Base-by-base conservation (phyloP, 352 stramenopile genomes). In the Phytophthora brassicae region DNA sequence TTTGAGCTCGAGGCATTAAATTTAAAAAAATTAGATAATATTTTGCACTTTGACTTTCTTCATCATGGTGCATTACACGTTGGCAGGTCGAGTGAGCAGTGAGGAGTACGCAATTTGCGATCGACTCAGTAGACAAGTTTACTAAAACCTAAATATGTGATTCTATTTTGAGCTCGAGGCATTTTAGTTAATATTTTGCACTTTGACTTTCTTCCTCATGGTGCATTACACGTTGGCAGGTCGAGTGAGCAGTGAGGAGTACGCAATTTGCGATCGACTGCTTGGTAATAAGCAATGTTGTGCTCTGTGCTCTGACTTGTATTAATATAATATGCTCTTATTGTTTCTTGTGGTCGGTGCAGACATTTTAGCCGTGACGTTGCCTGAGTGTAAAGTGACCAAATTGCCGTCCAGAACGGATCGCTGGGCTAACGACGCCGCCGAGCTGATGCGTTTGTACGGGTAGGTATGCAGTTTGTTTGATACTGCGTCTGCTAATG, bases 101-200 rank as follows among this genome's bases (percentile, higher is more conserved):
- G 78, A 89, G 46, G 80, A 90, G 39, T 92, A 88, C 48, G 79
- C 79, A 38, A 83, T 90, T 50, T 90, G 83, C 51, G 83, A 90
- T 52, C 77, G 83, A 11, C 58, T 92, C n/a, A n/a, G n/a, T n/a
- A n/a, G n/a, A n/a, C n/a, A n/a, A n/a, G n/a, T n/a, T n/a, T n/a
- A n/a, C n/a, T n/a, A n/a, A n/a, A n/a, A n/a, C n/a, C n/a, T 4
- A 28, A 13, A 19, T 46, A 4, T n/a, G 6, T 45, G 14, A 6
- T 36, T n/a, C 45, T 60, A 60, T 60, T 60, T 29, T 53, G 20
- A 60, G 42, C 12, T 19, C 13, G 12, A n/a, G 26, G 20, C 33
- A 31, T n/a, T 17, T 31, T 4, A 9, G 26, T 31, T 31, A n/a
- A n/a, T n/a, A n/a, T n/a, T n/a, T n/a, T n/a, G n/a, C n/a, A n/a